A percentile compares a stretch with the other conserved stretches of the same genome.
These are phyloP conservation scores for Tuber magnatum DNA, from an alignment of 495 filamentous ascomycete genomes.

Conservation along the genomic window DNA sequence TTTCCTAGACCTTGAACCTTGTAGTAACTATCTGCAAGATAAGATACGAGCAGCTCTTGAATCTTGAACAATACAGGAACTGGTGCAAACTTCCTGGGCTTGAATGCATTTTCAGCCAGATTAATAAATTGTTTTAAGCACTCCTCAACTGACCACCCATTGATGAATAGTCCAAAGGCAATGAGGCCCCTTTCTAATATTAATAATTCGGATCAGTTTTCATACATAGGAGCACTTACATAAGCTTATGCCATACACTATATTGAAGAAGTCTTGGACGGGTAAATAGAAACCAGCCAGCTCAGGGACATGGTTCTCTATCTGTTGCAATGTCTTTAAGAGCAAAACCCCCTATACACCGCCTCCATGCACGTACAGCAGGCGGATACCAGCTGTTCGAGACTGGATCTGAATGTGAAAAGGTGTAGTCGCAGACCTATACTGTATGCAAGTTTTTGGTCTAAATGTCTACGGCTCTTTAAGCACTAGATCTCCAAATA, in stretches of 20 bases:
- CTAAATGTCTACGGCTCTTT: conserved; percentile 31
- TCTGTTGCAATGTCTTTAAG: conserved; percentile 25
- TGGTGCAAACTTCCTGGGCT: conserved; percentile 7
- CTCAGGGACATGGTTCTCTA: conserved; percentile 24
- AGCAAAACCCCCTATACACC: conserved; percentile 31
- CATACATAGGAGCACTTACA: conserved; percentile 15
- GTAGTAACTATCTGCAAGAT: conserved; percentile 32
- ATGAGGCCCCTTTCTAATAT: conserved; percentile 19
- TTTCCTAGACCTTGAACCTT: conserved; percentile 20
- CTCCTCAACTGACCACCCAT: conserved; percentile 31
- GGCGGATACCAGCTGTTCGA: too few relatives aligned
- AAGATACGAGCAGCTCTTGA: too few relatives aligned
- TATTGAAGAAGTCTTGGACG: conserved; percentile 32
- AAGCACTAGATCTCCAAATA: too few relatives aligned
- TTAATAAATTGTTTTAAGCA: conserved; percentile 25
- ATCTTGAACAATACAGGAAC: conserved; percentile 24
- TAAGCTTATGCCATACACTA: conserved; percentile 34
- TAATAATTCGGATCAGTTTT: not conserved
- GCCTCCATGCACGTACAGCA: conserved; percentile 39
- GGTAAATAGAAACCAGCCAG: conserved; percentile 24
- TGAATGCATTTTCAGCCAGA: conserved; percentile 21
- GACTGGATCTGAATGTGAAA: conserved; percentile 24
- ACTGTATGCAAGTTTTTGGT: conserved; percentile 28
- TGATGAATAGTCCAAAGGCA: conserved; percentile 28
- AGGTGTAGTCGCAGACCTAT: conserved; percentile 15